A percentile compares a stretch with the other conserved stretches of the same genome.
phyloP scores from a whole-genome alignment of 2,329 filamentous ascomycete species.

The Stachybotrys elegans region DNA sequence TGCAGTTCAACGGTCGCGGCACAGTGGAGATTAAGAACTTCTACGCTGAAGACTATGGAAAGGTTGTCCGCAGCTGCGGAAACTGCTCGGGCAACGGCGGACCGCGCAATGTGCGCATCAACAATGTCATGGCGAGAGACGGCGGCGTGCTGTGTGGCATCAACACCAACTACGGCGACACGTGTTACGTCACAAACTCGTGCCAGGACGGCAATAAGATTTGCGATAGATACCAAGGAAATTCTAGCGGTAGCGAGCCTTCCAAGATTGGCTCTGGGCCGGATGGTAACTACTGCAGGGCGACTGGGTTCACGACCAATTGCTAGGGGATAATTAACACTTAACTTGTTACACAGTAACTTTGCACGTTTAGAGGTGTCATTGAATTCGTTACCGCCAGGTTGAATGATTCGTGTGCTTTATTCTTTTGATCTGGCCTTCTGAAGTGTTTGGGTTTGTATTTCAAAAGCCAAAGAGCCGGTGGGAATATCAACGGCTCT shows the following conservation, averaged over 20 bases:
- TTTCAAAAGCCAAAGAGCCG: too few species aligned
- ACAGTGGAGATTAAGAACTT: conserved; percentile 33
- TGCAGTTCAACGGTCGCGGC: conserved; percentile 43
- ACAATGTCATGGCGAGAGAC: neutral
- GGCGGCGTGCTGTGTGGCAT: conserved; percentile 1
- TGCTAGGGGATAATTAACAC: neutral
- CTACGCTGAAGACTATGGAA: conserved; percentile 40
- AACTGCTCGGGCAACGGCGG: conserved; percentile 34
- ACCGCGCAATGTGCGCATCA: conserved; percentile 10
- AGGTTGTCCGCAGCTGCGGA: conserved; percentile 42
- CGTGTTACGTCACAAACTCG: neutral
- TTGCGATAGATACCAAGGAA: conserved; percentile 1
- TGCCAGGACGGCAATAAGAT: conserved; percentile 1
- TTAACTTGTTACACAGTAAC: too few species aligned
- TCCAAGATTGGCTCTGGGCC: conserved; percentile 2
- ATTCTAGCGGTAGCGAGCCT: neutral
- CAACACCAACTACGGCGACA: conserved; percentile 3
- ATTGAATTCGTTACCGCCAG: too few species aligned
- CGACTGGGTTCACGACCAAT: neutral
- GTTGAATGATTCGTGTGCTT: too few species aligned
- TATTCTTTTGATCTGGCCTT: too few species aligned
- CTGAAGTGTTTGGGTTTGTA: too few species aligned
- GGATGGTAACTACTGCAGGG: conserved; percentile 2
- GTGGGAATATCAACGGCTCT: too few species aligned
- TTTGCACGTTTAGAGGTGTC: too few species aligned